Base-by-base conservation (phyloP, 306 rosid genomes). In the Prunus fruticosa region DNA sequence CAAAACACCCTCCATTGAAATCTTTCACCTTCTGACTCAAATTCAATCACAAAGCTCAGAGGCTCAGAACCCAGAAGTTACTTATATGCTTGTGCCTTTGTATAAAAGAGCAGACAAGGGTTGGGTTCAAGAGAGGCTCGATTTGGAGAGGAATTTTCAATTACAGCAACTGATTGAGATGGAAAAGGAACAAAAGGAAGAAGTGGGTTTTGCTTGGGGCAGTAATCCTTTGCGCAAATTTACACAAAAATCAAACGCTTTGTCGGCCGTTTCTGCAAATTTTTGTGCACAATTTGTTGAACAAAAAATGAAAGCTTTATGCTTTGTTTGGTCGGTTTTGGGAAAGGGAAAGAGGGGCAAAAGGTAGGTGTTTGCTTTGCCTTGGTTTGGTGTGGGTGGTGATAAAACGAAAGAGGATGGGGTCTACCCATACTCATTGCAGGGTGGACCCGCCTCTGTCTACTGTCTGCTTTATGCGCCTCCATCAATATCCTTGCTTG, bases 401-500 rank as follows among this genome's bases (percentile, higher is more conserved):
- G 56, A 23, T 23, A 67, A 25, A 8, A 3, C 13, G 56, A 38
- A 4, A 10, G 76, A 6, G 11, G 12, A 25, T 1, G 74, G 46
- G 67, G 46, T 30, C 67, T 8, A 49, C 43, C 18, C 73, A 25
- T 69, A 69, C 38, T 10, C 50, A 5, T 22, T 16, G 3, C 5
- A 18, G 43, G 11, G 0, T 8, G 16, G 76, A 41, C 76, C 76
- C 34, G 25, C 23, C 20, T 56, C 41, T 72, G 43, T 46, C 68
- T 45, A 2, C 69, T 81, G 92, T 84, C 90, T 75, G 82, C 67
- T 71, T 73, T 64, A 63, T 85, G 91, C 89, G 79, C 86, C 80
- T 66, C 89, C 89, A 76, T 81, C 86, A 63, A 78, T 78, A 43
- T 72, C 80, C 63, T 73, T 80, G 14, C 61, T 58, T 67, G 57